Base-by-base conservation (phyloP, 2,329 filamentous ascomycete genomes). In the Penicillium crustosum region DNA sequence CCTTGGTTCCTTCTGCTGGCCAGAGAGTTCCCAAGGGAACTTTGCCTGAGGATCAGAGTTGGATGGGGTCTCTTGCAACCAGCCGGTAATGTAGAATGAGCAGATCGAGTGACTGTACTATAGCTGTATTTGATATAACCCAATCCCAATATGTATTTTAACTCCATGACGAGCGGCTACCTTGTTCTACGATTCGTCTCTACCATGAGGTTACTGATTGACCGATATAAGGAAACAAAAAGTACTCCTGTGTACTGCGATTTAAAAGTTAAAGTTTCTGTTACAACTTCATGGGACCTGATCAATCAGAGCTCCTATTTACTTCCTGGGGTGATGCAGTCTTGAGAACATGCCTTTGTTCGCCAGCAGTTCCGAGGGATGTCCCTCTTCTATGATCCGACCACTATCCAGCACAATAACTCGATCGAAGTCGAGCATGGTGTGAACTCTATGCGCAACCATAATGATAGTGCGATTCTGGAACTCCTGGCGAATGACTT, bases 11-110 rank as follows among this genome's bases (percentile, higher is more conserved):
- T 15, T 52, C 55, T 49, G 55, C 54, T n/a, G 63, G 62, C 29
- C 59, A 58, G 50, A 64, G 60, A 35, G 62, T 66, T 12, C 65
- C 65, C 9, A 62, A 61, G 55, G 56, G 41, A 33, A 61, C 44
- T 51, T 27, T 58, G 55, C 55, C 58, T n/a, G 64, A 64, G 33
- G 71, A 73, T 63, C 61, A 50, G 17, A 66, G 64, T 50, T 74
- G 73, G 71, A 74, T 74, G 72, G 72, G 72, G 0, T 71, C 69
- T 17, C 66, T 74, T 55, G 71, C 70, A 21, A 53, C 55, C 23
- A 36, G 23, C 8, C 42, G 49, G 29, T 57, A 39, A 33, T 19
- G 9, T 25, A 25, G 15, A 8, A 51, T 21, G 10, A 19, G 19
- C 2, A 51, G 19, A 36, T 36, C 8, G 41, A 29, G 5, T 13